These are phyloP conservation scores for Cladophialophora psammophila DNA, from an alignment of 2,329 filamentous ascomycete genomes.

Conservation along the genomic window DNA sequence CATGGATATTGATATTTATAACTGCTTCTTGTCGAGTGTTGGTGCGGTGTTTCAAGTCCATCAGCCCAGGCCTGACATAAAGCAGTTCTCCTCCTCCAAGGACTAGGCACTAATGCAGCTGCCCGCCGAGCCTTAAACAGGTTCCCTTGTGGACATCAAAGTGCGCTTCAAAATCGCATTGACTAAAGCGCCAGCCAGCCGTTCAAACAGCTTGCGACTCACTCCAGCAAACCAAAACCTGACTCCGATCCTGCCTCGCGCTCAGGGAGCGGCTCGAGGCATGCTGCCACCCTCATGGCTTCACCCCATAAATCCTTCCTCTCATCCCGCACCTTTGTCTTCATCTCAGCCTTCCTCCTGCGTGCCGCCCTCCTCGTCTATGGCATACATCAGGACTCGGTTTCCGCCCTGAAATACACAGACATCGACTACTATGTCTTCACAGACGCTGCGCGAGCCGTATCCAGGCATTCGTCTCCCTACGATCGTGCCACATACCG, in stretches of 20 bases:
- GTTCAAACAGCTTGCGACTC: neutral
- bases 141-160: neutral
- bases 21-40: neutral
- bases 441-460: slow-evolving; percentile 87
- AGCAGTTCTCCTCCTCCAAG: neutral
- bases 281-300: slow-evolving; percentile 29
- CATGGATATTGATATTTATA: neutral
- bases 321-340: slow-evolving; percentile 45
- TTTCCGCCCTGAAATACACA: slow-evolving; percentile 94
- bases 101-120: slow-evolving; percentile 2
- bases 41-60: neutral
- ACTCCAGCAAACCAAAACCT: neutral
- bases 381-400: slow-evolving; percentile 88
- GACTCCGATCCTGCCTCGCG: neutral
- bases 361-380: slow-evolving; percentile 80
- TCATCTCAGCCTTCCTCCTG: slow-evolving; percentile 61
- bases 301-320: slow-evolving; percentile 42
- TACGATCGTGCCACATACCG: slow-evolving; percentile 94
- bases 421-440: slow-evolving; percentile 99
- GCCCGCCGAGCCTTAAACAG: neutral
- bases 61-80: neutral
- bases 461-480: slow-evolving; percentile 72
- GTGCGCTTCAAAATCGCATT: neutral
- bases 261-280: slow-evolving; percentile 4
- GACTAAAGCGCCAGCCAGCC: neutral